Conservation (phyloP, 2,329 filamentous ascomycete genomes). For the Metarhizium guizhouense region DNA sequence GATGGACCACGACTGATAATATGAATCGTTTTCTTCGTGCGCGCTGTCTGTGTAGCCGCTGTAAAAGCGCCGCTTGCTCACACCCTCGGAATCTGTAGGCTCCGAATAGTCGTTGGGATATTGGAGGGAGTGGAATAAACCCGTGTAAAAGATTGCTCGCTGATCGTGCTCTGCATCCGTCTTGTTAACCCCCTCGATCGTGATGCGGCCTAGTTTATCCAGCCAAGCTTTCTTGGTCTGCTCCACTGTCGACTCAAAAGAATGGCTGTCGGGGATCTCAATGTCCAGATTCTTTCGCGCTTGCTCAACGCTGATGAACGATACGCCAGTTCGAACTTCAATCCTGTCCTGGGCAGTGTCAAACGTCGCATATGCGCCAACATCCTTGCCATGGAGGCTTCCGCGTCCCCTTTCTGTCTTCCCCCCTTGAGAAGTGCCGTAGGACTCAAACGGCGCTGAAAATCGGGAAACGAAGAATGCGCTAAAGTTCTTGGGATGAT, state of each 20-base stretch:
- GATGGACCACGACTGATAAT: conserved; percentile 42
- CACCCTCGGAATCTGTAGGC: conserved; percentile 18
- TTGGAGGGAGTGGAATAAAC: conserved; percentile 35
- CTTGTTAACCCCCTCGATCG: conserved; percentile 31
- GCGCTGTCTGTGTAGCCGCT: conserved; percentile 37
- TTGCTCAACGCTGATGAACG: conserved; percentile 37
- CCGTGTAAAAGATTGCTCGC: conserved; percentile 36
- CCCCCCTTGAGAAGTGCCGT: conserved; percentile 24
- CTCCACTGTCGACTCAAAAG: conserved; percentile 29
- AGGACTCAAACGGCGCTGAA: conserved; percentile 29
- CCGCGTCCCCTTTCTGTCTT: conserved; percentile 13
- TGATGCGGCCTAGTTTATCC: conserved; percentile 33
- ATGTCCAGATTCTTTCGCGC: conserved; percentile 34
- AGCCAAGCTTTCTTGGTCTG: conserved; percentile 33
- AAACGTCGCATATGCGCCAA: conserved; percentile 34
- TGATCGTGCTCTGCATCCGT: conserved; percentile 31
- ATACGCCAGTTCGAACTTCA: conserved; percentile 37
- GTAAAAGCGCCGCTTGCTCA: conserved; percentile 26
- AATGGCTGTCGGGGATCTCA: conserved; percentile 25
- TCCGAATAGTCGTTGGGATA: conserved; percentile 40
- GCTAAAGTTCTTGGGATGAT: conserved; percentile 29
- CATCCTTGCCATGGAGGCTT: conserved; percentile 23
- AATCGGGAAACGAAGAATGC: conserved; percentile 39
- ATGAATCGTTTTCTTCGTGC: conserved; percentile 31
- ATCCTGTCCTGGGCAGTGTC: conserved; percentile 17